Evolutionary conservation across 164 flowering plant species (phyloP).

Genomic region (Magnolia changhungtana): DNA sequence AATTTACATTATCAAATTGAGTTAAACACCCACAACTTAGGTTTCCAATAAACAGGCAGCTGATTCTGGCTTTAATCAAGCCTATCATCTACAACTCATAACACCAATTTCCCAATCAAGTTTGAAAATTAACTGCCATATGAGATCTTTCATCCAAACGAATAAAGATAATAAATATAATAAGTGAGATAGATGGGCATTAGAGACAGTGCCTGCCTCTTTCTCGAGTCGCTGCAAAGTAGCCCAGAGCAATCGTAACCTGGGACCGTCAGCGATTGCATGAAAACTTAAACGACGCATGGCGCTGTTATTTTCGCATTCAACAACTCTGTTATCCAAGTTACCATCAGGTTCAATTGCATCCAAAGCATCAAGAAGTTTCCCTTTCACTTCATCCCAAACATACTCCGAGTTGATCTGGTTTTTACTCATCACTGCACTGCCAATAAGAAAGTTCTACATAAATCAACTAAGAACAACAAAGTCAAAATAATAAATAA

Average conservation of each 20-base stretch:
- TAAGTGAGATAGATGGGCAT: conserved; percentile 13
- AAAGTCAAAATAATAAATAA: not conserved
- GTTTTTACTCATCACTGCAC: conserved; percentile 35
- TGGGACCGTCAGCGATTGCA: conserved; percentile 72
- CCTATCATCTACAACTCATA: not conserved
- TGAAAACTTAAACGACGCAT: conserved; percentile 60
- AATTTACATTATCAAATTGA: too few relatives aligned
- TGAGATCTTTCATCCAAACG: not conserved
- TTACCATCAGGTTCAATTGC: conserved; percentile 35
- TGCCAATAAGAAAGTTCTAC: conserved; percentile 31
- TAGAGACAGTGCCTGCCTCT: conserved; percentile 61
- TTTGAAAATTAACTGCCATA: not conserved
- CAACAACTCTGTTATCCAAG: conserved; percentile 30
- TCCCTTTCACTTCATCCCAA: conserved; percentile 66
- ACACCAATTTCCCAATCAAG: not conserved
- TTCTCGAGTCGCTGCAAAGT: conserved; percentile 66
- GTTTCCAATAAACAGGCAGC: not conserved
- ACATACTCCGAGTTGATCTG: conserved; percentile 34
- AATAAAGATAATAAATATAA: not conserved
- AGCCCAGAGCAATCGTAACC: conserved; percentile 73
- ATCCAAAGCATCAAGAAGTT: conserved; percentile 61
- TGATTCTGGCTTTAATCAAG: not conserved
- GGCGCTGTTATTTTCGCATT: conserved; percentile 27
- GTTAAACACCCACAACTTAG: too few relatives aligned
- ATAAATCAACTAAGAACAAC: conserved; percentile 9